Evolutionary conservation across 495 filamentous ascomycete species (phyloP), one percentile per base, ranked within the genome.

Genomic region (Daldinia loculata): DNA sequence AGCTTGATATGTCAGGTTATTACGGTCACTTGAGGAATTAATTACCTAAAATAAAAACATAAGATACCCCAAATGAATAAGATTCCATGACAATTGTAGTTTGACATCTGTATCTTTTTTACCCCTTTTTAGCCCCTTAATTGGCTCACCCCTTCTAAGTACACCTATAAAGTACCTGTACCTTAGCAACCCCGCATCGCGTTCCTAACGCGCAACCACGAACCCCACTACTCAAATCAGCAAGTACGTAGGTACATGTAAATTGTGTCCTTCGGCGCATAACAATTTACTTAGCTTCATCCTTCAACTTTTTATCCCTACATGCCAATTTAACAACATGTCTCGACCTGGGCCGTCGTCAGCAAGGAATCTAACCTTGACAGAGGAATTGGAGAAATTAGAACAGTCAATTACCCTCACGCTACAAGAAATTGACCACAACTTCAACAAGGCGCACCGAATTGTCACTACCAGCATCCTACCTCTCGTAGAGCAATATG

Each of bases 371-470:
- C 83, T 97, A 59, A 91, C 92, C 5, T 85, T 98, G 63, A 95
- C 95, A 0, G 95, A 98, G 74, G 95, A 99, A 82, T 85, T 99
- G 22, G 95, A 99, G 83, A 97, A 92, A 77, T 81, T 99, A 14
- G 95, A 99, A 76, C 96, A 98, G 77, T 94, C 91, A 38, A 98
- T 99, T 75, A 99, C 95, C 14, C 86, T 98, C 41, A 98, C 95
- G 3, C 85, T 99, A 0, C 95, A 99, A 90, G 95, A 99, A 81
- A 99, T 99, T 81, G 95, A 99, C 79, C 91, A 93, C 79, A 99
- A 99, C 75, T 99, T 99, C 80, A 97, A 92, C 80, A 92, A 92
- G 75, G 94, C 95, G 22, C 95, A 99, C 79, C 91, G 94, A 56
- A 98, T 98, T 62, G 94, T 99, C 39, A 98, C 95, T 9, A 90